A percentile compares a stretch with the other conserved stretches of the same genome.
These are phyloP conservation scores for Verticillium tricorpus DNA, from an alignment of 2,329 filamentous ascomycete genomes.

Conservation along the genomic window DNA sequence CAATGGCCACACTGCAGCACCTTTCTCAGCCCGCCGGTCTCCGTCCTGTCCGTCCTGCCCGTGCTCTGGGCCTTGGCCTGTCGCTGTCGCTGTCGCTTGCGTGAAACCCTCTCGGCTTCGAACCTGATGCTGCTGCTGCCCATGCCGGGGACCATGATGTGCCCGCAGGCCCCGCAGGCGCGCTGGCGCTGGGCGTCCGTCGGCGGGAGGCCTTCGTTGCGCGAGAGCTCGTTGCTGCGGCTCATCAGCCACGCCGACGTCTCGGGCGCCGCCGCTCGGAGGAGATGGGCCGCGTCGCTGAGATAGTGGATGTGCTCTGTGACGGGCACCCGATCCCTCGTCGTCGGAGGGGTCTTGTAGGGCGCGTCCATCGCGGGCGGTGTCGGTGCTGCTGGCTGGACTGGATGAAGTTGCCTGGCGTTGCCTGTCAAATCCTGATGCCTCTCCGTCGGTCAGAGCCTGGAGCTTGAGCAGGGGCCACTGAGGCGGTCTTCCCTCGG, in stretches of 20 bases:
- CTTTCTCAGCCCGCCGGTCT: slow-evolving; percentile 7
- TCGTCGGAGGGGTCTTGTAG: not conserved
- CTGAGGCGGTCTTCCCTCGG: not conserved
- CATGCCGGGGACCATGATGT: slow-evolving; percentile 52
- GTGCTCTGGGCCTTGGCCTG: slow-evolving; percentile 35
- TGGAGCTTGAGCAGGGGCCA: not conserved
- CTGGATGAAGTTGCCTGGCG: too few relatives aligned
- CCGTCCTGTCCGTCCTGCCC: not conserved
- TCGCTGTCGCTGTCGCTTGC: not conserved
- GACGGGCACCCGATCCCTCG: not conserved
- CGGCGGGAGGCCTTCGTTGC: slow-evolving; percentile 36
- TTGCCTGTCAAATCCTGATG: too few relatives aligned
- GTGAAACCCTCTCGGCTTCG: slow-evolving; percentile 20
- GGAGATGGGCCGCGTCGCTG: slow-evolving; percentile 55
- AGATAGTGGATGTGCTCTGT: slow-evolving; percentile 35
- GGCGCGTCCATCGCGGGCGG: not conserved
- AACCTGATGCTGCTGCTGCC: slow-evolving; percentile 33
- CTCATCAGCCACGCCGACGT: slow-evolving; percentile 58
- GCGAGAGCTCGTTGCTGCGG: slow-evolving; percentile 44
- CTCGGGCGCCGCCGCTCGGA: slow-evolving; percentile 47
- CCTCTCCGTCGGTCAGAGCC: too few relatives aligned
- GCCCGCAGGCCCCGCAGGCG: slow-evolving; percentile 56
- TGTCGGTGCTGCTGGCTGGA: too few relatives aligned
- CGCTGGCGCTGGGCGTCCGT: slow-evolving; percentile 48
- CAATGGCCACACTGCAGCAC: slow-evolving; percentile 10